Conservation (phyloP, 805 yeast species). For the Huiozyma naganishii region DNA sequence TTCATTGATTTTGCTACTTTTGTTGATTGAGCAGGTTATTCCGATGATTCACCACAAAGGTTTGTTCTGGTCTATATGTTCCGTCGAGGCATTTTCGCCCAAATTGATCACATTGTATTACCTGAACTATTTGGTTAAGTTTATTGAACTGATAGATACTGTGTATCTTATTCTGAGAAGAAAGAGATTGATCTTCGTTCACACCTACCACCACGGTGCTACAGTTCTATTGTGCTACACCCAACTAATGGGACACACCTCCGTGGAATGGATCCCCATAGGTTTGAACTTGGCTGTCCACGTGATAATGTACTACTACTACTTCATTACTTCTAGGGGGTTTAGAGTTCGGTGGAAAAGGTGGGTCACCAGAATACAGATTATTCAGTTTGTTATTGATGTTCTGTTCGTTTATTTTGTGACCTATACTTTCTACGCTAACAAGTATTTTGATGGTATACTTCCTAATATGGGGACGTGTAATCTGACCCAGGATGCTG, state of each 20-base stretch:
- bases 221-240: slow-evolving; percentile 75
- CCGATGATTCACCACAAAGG: slow-evolving; percentile 61
- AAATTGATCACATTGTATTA: slow-evolving; percentile 58
- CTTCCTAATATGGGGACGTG: slow-evolving; percentile 78
- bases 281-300: slow-evolving; percentile 65
- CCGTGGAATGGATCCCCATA: slow-evolving; percentile 76
- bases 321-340: slow-evolving; percentile 75
- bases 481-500: slow-evolving; percentile 86
- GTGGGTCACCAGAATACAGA: slow-evolving; percentile 79
- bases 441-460: slow-evolving; percentile 43
- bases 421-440: slow-evolving; percentile 73
- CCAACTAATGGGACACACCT: slow-evolving; percentile 62
- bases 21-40: slow-evolving; percentile 58
- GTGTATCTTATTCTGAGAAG: slow-evolving; percentile 65
- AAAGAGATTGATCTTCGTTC: slow-evolving; percentile 65
- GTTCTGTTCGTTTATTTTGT: slow-evolving; percentile 68
- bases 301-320: slow-evolving; percentile 79
- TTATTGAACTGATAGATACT: slow-evolving; percentile 62
- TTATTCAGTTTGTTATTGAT: slow-evolving; percentile 64
- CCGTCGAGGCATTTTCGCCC: slow-evolving; percentile 57
- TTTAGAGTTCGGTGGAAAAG: slow-evolving; percentile 85
- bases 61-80: slow-evolving; percentile 57
- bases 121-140: slow-evolving; percentile 67
- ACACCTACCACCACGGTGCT: slow-evolving; percentile 80
- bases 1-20: slow-evolving; percentile 44